Conservation (phyloP, 345 rosid genomes). For the Raphanus raphanistrum region DNA sequence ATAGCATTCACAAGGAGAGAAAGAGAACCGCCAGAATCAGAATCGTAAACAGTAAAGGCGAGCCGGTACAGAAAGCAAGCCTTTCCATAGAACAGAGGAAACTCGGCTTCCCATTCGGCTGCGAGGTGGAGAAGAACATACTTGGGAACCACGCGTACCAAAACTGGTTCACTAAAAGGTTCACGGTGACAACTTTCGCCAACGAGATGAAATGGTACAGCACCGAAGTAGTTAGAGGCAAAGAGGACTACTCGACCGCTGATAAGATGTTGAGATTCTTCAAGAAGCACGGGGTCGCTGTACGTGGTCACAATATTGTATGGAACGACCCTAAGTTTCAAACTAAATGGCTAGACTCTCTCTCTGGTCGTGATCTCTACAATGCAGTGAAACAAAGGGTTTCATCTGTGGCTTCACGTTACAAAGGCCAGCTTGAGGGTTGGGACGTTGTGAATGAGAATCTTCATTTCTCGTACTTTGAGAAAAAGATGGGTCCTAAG, state of each 20-base stretch:
- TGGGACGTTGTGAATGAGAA: conserved; percentile 90
- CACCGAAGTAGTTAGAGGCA: conserved; percentile 48
- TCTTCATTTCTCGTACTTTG: conserved; percentile 57
- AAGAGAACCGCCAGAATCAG: conserved; percentile 50
- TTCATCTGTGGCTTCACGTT: conserved; percentile 50
- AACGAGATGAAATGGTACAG: conserved; percentile 85
- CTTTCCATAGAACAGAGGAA: conserved; percentile 46
- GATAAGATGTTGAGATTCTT: conserved; percentile 63
- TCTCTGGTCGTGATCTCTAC: conserved; percentile 34
- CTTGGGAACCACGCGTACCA: conserved; percentile 52
- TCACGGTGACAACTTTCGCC: conserved; percentile 60
- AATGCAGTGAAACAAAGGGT: conserved; percentile 43
- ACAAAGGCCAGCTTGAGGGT: conserved; percentile 52
- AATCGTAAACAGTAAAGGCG: conserved; percentile 47
- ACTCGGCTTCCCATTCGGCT: conserved; percentile 61
- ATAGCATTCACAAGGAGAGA: conserved; percentile 50
- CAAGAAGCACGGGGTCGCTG: conserved; percentile 39
- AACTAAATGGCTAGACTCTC: conserved; percentile 49
- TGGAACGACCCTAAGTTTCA: conserved; percentile 64
- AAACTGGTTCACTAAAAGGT: conserved; percentile 74
- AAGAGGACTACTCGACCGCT: conserved; percentile 52
- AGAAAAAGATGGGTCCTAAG: conserved; percentile 49
- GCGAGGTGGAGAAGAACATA: conserved; percentile 64
- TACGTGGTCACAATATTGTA: conserved; percentile 74
- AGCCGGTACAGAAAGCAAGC: conserved; percentile 52